phyloP scores from a whole-genome alignment of 129 eudicot species.

The Saussurea involucrata region DNA sequence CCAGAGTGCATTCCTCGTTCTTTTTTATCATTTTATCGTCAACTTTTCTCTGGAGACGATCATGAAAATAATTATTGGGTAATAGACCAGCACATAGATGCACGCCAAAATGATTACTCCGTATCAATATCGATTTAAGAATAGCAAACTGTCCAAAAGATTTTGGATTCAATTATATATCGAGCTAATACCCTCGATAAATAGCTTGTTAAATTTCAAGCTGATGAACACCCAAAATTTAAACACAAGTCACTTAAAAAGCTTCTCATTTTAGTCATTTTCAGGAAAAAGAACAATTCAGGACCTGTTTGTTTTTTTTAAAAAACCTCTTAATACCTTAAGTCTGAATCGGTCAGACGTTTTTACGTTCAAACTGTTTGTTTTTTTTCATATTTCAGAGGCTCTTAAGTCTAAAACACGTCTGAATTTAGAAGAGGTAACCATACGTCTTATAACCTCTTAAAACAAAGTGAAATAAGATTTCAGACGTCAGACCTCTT shows the following conservation, averaged over 20 bases:
- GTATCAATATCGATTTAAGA: neutral
- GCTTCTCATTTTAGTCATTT: neutral
- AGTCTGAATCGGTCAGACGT: no score
- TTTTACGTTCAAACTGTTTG: no score
- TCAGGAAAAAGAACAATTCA: neutral
- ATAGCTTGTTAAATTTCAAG: neutral
- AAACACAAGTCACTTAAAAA: neutral
- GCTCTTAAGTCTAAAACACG: no score
- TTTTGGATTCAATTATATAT: neutral
- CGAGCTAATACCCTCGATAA: neutral
- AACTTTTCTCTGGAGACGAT: constrained; percentile 27
- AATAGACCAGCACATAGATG: neutral
- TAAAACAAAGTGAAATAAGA: no score
- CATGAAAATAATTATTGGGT: neutral
- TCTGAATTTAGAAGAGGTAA: no score
- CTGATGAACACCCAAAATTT: neutral
- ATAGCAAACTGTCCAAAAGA: neutral
- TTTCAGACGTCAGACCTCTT: no score
- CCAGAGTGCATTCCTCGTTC: constrained; percentile 57
- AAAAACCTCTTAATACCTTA: no score
- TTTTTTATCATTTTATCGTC: constrained; percentile 37
- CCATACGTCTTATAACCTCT: no score
- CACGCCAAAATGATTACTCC: neutral
- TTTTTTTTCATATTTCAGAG: no score
- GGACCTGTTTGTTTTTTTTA: no score